These are phyloP conservation scores for Erysiphe pulchra DNA, from an alignment of 2,329 filamentous ascomycete species.

Conservation along the genomic window DNA sequence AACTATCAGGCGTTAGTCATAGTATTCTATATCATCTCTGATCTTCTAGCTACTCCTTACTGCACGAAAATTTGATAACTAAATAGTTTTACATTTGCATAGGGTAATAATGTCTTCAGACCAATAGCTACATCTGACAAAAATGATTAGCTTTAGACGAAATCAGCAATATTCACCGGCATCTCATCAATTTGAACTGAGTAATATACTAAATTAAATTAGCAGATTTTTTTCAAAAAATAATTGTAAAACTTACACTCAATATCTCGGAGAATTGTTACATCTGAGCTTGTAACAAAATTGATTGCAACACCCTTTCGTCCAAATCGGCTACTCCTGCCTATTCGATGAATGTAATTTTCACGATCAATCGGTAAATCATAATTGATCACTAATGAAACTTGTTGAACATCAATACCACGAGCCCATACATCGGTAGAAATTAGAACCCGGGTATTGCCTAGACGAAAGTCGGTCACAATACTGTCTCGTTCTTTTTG, in stretches of 20 bases:
- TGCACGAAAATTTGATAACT: too few relatives aligned
- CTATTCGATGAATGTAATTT: conserved; percentile 99
- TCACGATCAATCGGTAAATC: conserved; percentile 96
- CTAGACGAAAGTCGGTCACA: conserved; percentile 99
- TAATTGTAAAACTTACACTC: conserved; percentile 44
- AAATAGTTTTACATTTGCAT: too few relatives aligned
- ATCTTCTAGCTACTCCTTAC: too few relatives aligned
- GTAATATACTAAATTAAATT: conserved; percentile 31
- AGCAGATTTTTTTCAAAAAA: conserved; percentile 2
- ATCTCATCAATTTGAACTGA: conserved; percentile 61
- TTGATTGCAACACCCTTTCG: conserved; percentile 99
- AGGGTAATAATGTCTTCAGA: too few relatives aligned
- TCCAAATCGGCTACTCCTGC: conserved; percentile 97
- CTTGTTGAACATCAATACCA: conserved; percentile 99
- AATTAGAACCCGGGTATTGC: conserved; percentile 94
- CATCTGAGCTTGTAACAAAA: conserved; percentile 97
- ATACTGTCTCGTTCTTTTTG: conserved; percentile 94
- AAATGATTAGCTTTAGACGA: too few relatives aligned
- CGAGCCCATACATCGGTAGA: conserved; percentile 92
- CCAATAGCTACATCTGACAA: too few relatives aligned
- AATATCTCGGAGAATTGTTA: conserved; percentile 99
- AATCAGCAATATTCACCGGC: conserved; percentile 47
- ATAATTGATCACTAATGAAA: conserved; percentile 99
- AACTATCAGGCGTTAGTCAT: too few relatives aligned
- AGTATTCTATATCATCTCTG: too few relatives aligned